Percentiles rank a stretch among this genome's conserved stretches.
Conservation (phyloP, 2,329 filamentous ascomycete species). For the Periconia digitata region DNA sequence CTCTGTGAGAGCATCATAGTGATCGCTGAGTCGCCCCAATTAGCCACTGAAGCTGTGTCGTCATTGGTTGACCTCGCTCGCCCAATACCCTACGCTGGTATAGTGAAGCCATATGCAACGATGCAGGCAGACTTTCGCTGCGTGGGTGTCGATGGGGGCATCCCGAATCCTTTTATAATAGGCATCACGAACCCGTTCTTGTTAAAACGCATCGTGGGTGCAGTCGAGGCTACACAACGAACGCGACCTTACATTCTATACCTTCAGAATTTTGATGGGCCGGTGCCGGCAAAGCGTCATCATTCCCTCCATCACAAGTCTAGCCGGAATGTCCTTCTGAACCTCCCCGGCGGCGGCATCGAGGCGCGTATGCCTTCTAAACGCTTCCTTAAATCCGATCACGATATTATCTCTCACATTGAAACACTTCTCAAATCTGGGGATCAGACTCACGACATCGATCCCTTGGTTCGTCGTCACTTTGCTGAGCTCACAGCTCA, state of each 20-base stretch:
- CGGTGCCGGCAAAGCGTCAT: conserved; percentile 39
- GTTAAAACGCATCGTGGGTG: conserved; percentile 41
- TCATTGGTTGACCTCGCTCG: conserved; percentile 43
- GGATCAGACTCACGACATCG: conserved; percentile 35
- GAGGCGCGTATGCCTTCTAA: conserved; percentile 39
- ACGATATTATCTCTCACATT: conserved; percentile 33
- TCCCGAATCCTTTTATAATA: conserved; percentile 42
- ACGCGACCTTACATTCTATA: conserved; percentile 42
- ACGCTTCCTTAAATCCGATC: conserved; percentile 43
- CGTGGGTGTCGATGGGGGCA: conserved; percentile 43
- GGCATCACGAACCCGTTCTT: conserved; percentile 48
- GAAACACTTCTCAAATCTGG: conserved; percentile 36
- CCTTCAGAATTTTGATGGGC: conserved; percentile 38
- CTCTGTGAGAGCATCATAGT: conserved; percentile 46
- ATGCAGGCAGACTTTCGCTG: conserved; percentile 48
- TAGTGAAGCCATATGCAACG: conserved; percentile 45
- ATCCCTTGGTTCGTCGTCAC: conserved; percentile 43
- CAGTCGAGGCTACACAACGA: conserved; percentile 37
- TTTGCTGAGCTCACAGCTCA: conserved; percentile 46
- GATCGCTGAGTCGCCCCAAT: conserved; percentile 45
- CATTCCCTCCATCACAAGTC: conserved; percentile 41
- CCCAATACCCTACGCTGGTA: conserved; percentile 45
- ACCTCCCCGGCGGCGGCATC: conserved; percentile 44
- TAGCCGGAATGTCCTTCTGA: conserved; percentile 37
- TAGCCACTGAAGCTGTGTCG: conserved; percentile 44